Base-by-base conservation (phyloP, 176 grass and related monocot species). In the Lolium rigidum region DNA sequence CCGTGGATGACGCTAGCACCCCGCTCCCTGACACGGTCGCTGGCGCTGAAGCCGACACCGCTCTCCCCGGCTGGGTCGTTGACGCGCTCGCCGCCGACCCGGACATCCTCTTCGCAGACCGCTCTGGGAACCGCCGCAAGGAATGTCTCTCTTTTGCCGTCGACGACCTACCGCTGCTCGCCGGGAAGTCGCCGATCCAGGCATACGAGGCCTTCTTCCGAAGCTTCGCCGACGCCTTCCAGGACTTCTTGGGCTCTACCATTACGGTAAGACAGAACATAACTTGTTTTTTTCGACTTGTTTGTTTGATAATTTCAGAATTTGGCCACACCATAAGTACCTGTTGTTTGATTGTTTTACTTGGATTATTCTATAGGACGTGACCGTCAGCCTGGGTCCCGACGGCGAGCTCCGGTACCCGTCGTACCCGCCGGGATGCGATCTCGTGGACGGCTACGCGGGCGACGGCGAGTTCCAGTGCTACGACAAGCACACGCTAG, bases 391-490 rank as follows among this genome's bases (percentile, higher is more conserved):
- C 6, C 90, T 98, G 5, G 96, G 96, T 21, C 81, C 92, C 10
- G 83, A 98, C 70, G 95, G 95, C 76, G 95, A 93, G 81, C 91
- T 98, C 78, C 85, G 93, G 43, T 98, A 98, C 87, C 95, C 95
- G 50, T 95, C 92, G 8, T 98, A 90, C 87, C 93, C 91, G 3
- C 90, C 88, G 77, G 75, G 78, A 11, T 84, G 78, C 21, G 65
- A 55, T 7, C 39, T 70, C 44, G 18, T 1, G 46, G 51, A 77
- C 7, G 25, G 48, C 20, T 89, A 78, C 70, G 80, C 46, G 2
- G 93, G 96, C 4, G 88, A 82, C 2, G 93, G 96, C 0, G 93
- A 98, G 70, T 98, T 98, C 88, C 91, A 95, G 38, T 98, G 96
- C 81, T 95, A 95, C 83, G 93, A 98, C 74, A 98, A 94, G 64